A percentile compares a stretch with the other conserved stretches of the same genome.
phyloP scores from a whole-genome alignment of 345 rosid species.

The Eucalyptus sideroxylon region DNA sequence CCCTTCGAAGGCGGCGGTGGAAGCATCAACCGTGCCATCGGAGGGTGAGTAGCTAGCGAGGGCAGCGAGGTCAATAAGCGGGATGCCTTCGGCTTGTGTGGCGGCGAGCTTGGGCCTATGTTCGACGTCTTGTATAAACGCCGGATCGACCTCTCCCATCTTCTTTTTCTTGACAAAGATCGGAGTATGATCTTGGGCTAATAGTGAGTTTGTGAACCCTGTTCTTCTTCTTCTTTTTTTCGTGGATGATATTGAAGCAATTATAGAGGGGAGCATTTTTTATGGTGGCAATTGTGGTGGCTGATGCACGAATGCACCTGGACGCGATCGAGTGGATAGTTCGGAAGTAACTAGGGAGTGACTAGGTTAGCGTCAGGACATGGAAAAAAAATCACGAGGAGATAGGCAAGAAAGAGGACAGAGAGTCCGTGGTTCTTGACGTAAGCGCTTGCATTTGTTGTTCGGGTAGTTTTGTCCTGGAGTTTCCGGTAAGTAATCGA shows the following conservation, averaged over 20 bases:
- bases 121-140: constrained; percentile 15
- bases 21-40: background rate
- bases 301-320: background rate
- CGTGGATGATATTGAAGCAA: background rate
- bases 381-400: background rate
- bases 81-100: constrained; percentile 7
- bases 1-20: background rate
- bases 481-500: background rate
- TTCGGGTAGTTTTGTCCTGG: background rate
- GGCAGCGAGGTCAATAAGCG: constrained; percentile 17
- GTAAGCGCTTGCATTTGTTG: background rate
- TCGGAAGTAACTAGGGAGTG: background rate
- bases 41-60: background rate
- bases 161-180: background rate
- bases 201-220: background rate
- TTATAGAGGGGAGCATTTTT: background rate
- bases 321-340: background rate
- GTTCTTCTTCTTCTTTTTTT: no score
- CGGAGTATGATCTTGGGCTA: background rate
- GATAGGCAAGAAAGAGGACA: background rate
- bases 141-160: constrained; percentile 1
- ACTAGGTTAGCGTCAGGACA: background rate
- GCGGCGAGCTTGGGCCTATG: constrained; percentile 13
- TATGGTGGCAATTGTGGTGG: background rate
- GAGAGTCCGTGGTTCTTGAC: background rate